Base-by-base conservation (phyloP, 2,329 filamentous ascomycete genomes). In the Fusarium begoniae region DNA sequence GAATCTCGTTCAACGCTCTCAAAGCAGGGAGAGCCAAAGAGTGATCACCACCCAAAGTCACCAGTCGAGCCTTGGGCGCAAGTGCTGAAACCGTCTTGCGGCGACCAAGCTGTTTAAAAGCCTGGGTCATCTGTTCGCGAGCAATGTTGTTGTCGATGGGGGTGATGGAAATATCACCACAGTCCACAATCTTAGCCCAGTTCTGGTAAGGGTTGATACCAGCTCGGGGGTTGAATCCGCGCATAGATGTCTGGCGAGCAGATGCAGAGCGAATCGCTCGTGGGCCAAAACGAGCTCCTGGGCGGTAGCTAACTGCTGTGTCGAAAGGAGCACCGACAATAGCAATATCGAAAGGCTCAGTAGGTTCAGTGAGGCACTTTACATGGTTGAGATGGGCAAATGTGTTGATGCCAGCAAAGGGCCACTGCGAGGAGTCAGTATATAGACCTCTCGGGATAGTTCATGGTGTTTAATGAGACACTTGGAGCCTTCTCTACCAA, bases 141-240 rank as follows among this genome's bases (percentile, higher is more conserved):
- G 95, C 95, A 22, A 97, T 86, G 3, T 86, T 90, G 81, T 98
- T 98, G 84, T 98, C 94, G 76, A 97, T 92, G 0, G 95, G 95
- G 1, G 92, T 94, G 74, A 97, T 87, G 35, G 95, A 94, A 63
- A 98, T 94, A 80, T 98, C 95, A 53, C 95, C 95, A 81, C 95
- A 98, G 85, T 98, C 95, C 57, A 96, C 86, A 67, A 98, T 90
- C 56, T 89, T 94, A 14, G 94, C 92, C 89, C 94, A 96, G 78
- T 89, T 92, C 80, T 92, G 73, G 84, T 96, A 98, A 0, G 95
- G 94, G 82, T 98, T 98, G 75, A 98, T 88, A 44, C 88, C 88
- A 4, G 94, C 94, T 28, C 94, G 91, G 5, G 93, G 90, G 83
- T 98, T 98, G 88, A 93, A 85, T 79, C 92, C 93, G 47, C 94